phyloP scores from a whole-genome alignment of 2,329 filamentous ascomycete genomes.

The Xylaria sp. region DNA sequence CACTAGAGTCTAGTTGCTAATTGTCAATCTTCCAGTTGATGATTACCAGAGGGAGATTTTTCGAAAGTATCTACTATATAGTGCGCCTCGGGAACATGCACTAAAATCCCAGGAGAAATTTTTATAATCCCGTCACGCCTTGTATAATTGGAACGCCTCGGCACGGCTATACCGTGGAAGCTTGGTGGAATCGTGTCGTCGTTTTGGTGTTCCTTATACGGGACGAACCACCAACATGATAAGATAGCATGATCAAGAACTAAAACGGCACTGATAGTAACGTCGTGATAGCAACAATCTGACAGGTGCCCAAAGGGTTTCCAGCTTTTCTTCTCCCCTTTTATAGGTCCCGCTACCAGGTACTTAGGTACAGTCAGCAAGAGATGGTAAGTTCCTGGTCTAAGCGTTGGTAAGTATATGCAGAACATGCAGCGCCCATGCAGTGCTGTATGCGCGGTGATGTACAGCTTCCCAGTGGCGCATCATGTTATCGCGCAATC shows the following conservation, averaged over 20 bases:
- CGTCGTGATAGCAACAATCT: too few relatives aligned
- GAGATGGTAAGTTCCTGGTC: too few relatives aligned
- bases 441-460: conserved; percentile 13
- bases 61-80: neutral
- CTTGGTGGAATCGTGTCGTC: neutral
- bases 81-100: neutral
- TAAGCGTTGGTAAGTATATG: neutral
- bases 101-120: neutral
- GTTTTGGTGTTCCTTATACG: neutral
- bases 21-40: neutral
- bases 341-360: too few relatives aligned
- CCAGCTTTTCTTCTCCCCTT: too few relatives aligned
- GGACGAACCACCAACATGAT: neutral
- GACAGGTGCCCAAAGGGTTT: too few relatives aligned
- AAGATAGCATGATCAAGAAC: neutral
- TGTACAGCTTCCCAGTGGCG: conserved; percentile 13
- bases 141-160: conserved; percentile 4
- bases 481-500: neutral
- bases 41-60: neutral
- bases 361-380: neutral
- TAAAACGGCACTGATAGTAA: too few relatives aligned
- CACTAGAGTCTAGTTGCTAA: neutral
- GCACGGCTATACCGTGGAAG: neutral
- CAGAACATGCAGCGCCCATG: conserved; percentile 16
- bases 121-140: conserved; percentile 5